These are phyloP conservation scores for Craspedostauros australis DNA, from an alignment of 108 stramenopile species.

Conservation along the genomic window DNA sequence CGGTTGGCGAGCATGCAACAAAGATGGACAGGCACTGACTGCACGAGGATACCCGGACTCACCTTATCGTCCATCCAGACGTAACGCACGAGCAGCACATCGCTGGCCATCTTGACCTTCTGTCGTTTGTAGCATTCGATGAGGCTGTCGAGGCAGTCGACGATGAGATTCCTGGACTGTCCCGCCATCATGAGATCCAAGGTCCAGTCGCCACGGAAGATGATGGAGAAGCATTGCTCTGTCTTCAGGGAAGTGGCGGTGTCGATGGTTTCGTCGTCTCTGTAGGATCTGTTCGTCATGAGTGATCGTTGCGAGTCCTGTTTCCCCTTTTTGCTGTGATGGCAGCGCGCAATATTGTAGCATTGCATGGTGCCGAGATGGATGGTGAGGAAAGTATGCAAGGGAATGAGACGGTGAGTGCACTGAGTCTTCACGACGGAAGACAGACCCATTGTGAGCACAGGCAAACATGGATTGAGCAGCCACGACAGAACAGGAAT, in stretches of 20 bases:
- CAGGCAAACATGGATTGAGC: too few relatives aligned
- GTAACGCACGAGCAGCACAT: conserved; percentile 74
- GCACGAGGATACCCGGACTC: conserved; percentile 20
- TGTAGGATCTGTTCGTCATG: not conserved
- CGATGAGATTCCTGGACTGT: conserved; percentile 50
- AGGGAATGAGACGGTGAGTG: too few relatives aligned
- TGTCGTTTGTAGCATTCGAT: conserved; percentile 47
- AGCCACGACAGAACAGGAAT: too few relatives aligned
- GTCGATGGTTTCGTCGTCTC: not conserved
- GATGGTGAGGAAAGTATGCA: too few relatives aligned
- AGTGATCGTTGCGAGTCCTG: conserved; percentile 4
- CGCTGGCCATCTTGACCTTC: conserved; percentile 64
- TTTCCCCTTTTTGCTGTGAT: too few relatives aligned
- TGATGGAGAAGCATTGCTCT: conserved; percentile 58
- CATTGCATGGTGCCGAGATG: too few relatives aligned
- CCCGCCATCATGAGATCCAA: conserved; percentile 65
- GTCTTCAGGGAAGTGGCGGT: conserved; percentile 33
- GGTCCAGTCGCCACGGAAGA: conserved; percentile 74
- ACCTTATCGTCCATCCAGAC: conserved; percentile 64
- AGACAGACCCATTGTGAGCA: too few relatives aligned
- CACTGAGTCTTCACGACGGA: too few relatives aligned
- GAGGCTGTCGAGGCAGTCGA: conserved; percentile 55
- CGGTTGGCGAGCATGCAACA: not conserved
- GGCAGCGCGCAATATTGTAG: too few relatives aligned
- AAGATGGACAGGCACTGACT: not conserved